phyloP scores from a whole-genome alignment of 441 rosid genomes.

The Sinapis alba region DNA sequence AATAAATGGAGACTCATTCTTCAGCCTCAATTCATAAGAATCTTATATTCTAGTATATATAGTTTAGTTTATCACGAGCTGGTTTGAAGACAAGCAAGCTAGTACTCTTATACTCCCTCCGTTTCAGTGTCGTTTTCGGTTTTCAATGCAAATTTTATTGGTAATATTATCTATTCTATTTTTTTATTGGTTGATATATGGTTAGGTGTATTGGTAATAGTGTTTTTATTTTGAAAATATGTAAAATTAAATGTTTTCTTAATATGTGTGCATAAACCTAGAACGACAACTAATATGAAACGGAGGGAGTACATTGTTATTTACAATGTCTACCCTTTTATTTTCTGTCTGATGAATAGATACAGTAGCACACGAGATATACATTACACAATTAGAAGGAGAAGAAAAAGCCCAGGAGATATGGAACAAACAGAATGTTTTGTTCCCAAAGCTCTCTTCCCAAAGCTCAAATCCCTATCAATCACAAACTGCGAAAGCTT shows the following conservation, averaged over 20 bases:
- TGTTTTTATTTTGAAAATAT: no score
- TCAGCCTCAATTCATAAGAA: neutral
- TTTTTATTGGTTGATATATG: no score
- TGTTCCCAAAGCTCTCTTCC: no score
- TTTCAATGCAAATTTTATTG: no score
- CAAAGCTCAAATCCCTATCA: constrained; percentile 40
- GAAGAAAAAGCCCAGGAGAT: neutral
- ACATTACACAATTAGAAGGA: neutral
- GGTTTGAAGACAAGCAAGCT: neutral
- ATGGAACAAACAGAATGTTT: neutral
- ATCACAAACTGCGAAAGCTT: constrained; percentile 45
- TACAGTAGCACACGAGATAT: neutral
- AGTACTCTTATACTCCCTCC: neutral
- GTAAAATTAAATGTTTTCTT: no score
- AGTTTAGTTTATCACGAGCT: neutral
- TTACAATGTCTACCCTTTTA: neutral
- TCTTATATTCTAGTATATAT: neutral
- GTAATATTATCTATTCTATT: no score
- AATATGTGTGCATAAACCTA: no score
- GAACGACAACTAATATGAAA: no score
- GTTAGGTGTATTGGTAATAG: no score
- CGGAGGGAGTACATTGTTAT: no score
- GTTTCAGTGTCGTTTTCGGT: no score
- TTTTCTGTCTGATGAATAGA: neutral
- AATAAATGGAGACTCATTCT: neutral